phyloP scores from a whole-genome alignment of 2,329 filamentous ascomycete genomes.

The Magnaporthiopsis rhizophila region DNA sequence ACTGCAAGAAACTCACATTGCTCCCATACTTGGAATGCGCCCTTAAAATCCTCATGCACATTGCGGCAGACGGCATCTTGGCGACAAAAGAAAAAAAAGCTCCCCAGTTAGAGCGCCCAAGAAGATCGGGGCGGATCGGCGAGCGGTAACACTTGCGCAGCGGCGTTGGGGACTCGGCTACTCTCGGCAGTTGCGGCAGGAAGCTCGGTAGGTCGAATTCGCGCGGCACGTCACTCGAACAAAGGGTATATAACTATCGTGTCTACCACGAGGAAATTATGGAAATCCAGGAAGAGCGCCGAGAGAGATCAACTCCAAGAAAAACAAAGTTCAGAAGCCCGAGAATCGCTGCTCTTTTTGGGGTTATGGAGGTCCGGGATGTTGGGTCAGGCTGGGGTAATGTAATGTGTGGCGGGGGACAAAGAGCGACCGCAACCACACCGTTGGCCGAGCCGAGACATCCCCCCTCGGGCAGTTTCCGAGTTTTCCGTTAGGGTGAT shows the following conservation, averaged over 20 bases:
- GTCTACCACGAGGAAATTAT: not conserved
- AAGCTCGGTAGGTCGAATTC: not conserved
- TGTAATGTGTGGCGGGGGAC: not conserved
- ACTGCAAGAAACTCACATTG: conserved; percentile 35
- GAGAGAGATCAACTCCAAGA: not conserved
- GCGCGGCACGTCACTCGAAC: no score
- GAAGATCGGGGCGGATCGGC: not conserved
- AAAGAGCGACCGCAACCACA: not conserved
- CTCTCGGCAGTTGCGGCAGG: not conserved
- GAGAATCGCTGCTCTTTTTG: not conserved
- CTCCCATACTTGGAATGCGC: conserved; percentile 46
- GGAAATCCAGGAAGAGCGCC: not conserved
- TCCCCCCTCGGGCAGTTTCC: not conserved
- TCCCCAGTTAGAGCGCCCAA: no score
- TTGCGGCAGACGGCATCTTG: conserved; percentile 41
- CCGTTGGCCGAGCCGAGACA: conserved; percentile 6
- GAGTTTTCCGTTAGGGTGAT: not conserved
- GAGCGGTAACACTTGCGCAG: not conserved
- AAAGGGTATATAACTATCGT: no score
- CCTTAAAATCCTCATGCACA: conserved; percentile 42
- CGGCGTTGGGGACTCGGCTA: not conserved
- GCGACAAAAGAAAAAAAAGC: not conserved
- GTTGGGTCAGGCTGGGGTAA: not conserved
- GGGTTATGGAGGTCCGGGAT: no score
- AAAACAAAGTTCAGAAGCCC: no score